Evolutionary conservation across 1,139 yeast genomes (phyloP).

Genomic region (Hansenula lynferdii): DNA sequence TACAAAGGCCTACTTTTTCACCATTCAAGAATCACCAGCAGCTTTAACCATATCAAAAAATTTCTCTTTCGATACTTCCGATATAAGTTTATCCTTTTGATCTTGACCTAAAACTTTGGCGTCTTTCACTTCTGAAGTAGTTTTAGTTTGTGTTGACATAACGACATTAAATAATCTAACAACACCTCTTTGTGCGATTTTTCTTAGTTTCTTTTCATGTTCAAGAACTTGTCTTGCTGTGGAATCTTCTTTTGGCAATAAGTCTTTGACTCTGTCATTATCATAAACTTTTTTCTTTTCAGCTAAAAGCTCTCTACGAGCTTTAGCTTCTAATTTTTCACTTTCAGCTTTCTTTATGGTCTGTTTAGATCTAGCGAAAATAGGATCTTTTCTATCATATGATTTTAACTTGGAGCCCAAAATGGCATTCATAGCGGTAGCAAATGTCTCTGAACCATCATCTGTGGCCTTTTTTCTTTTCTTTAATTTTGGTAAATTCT

Average conservation of each 20-base stretch:
- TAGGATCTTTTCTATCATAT: slow-evolving; percentile 84
- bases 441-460: slow-evolving; percentile 72
- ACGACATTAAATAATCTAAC: slow-evolving; percentile 90
- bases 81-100: slow-evolving; percentile 57
- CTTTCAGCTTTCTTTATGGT: slow-evolving; percentile 70
- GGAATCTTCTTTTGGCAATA: slow-evolving; percentile 51
- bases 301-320: slow-evolving; percentile 62
- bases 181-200: slow-evolving; percentile 91
- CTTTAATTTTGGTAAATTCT: slow-evolving; percentile 39
- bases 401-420: slow-evolving; percentile 84
- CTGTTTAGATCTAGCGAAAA: slow-evolving; percentile 71
- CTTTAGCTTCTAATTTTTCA: slow-evolving; percentile 80
- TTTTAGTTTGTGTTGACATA: slow-evolving; percentile 70
- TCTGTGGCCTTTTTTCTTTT: slow-evolving; percentile 53
- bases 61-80: slow-evolving; percentile 83
- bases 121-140: slow-evolving; percentile 34
- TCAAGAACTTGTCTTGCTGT: slow-evolving; percentile 56
- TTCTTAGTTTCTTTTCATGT: slow-evolving; percentile 67
- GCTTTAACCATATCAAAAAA: slow-evolving; percentile 86
- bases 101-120: slow-evolving; percentile 25
- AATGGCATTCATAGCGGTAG: slow-evolving; percentile 80
- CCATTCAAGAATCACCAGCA: slow-evolving; percentile 58
- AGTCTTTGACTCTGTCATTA: slow-evolving; percentile 59
- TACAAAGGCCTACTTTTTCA: too few relatives aligned
- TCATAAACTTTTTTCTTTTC: slow-evolving; percentile 72